Evolutionary conservation across 805 yeast species (phyloP).

Genomic region (Lipomyces kockii): DNA sequence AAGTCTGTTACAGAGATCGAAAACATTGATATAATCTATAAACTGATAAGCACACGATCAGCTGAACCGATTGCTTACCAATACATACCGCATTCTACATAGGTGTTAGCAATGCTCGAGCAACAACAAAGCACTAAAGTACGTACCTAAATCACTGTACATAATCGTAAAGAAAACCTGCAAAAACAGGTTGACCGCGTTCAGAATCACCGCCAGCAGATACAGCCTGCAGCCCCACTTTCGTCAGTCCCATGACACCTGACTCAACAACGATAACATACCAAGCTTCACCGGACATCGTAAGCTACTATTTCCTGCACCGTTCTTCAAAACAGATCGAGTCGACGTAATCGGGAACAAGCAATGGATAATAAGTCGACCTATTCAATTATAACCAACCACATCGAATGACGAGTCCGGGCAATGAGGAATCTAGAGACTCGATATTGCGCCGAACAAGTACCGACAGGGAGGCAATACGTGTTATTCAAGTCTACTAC

Average conservation of each 20-base stretch:
- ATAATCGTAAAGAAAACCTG: slow-evolving; percentile 95
- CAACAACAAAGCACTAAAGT: not conserved
- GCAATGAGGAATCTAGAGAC: not conserved
- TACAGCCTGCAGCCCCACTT: slow-evolving; percentile 40
- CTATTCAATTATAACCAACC: not conserved
- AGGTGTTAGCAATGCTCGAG: not conserved
- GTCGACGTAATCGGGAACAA: not conserved
- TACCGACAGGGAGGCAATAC: not conserved
- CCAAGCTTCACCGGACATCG: slow-evolving; percentile 58
- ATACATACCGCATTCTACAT: slow-evolving; percentile 38
- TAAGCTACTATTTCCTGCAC: not conserved
- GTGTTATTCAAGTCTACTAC: not conserved
- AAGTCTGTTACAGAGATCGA: slow-evolving; percentile 90
- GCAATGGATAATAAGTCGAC: not conserved
- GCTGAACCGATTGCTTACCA: not conserved
- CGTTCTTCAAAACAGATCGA: not conserved
- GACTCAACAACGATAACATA: slow-evolving; percentile 42
- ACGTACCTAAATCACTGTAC: slow-evolving; percentile 81
- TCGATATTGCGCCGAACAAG: not conserved
- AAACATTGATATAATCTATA: slow-evolving; percentile 93
- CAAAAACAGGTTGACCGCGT: slow-evolving; percentile 84
- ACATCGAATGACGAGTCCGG: not conserved
- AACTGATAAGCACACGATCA: not conserved
- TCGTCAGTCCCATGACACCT: not conserved
- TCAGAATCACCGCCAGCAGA: slow-evolving; percentile 69